Percentiles rank a stretch among this genome's conserved stretches.
Evolutionary conservation across 345 rosid genomes (phyloP).

Genomic region (Syzygium aqueum): DNA sequence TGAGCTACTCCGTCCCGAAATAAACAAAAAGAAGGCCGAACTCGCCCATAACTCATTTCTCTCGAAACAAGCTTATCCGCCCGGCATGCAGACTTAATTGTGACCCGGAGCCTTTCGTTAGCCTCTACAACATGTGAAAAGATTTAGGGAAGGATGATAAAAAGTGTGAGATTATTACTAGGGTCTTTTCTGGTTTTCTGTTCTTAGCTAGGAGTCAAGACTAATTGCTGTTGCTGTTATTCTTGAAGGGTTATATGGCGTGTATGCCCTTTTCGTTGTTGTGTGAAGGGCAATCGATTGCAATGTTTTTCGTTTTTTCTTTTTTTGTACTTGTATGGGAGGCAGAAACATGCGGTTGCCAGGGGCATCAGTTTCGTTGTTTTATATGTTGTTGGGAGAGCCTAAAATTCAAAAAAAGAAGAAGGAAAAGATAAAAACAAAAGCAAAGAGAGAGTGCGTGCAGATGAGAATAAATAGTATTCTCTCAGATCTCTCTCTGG

Average conservation of each 20-base stretch:
- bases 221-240: not conserved
- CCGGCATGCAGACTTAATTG: not conserved
- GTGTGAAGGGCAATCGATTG: not conserved
- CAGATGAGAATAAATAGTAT: conserved; percentile 13
- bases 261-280: not conserved
- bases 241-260: not conserved
- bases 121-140: not conserved
- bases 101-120: no score
- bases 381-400: conserved; percentile 33
- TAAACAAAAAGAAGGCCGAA: not conserved
- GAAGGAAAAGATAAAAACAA: not conserved
- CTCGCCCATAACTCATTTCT: not conserved
- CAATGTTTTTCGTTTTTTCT: not conserved
- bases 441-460: not conserved
- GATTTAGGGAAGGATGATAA: not conserved
- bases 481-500: conserved; percentile 28
- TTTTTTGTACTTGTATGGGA: not conserved
- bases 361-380: conserved; percentile 35
- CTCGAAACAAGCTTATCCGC: not conserved
- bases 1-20: conserved; percentile 45
- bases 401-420: not conserved
- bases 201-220: not conserved
- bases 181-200: not conserved
- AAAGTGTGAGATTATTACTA: not conserved
- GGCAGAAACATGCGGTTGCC: conserved; percentile 30